A percentile compares a stretch with the other conserved stretches of the same genome.
Evolutionary conservation across 805 yeast genomes (phyloP).

Genomic region (Lipomyces mesembrius): DNA sequence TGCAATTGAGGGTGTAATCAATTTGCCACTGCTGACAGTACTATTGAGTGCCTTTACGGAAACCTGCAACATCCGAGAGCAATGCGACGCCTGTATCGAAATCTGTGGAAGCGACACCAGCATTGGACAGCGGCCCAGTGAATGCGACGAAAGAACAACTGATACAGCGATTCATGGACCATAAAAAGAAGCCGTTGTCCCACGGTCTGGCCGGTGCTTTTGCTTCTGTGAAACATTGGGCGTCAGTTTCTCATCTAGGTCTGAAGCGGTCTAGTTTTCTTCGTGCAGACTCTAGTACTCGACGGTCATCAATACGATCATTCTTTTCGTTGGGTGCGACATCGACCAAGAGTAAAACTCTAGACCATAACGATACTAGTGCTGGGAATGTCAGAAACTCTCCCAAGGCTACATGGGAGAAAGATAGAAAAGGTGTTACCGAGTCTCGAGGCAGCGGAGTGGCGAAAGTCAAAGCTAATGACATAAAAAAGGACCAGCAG

Average conservation of each 20-base stretch:
- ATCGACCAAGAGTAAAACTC: background rate
- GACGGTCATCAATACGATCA: background rate
- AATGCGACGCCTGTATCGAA: background rate
- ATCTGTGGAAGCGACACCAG: background rate
- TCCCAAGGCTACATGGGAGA: background rate
- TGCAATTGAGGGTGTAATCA: background rate
- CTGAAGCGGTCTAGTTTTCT: background rate
- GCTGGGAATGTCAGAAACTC: background rate
- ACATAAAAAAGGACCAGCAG: background rate
- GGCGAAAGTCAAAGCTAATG: background rate
- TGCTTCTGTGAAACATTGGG: slow-evolving; percentile 15
- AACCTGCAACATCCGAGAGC: slow-evolving; percentile 5
- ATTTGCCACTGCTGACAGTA: background rate
- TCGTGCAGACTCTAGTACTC: background rate
- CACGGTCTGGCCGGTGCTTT: slow-evolving; percentile 8
- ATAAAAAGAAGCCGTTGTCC: background rate
- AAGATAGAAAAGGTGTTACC: background rate
- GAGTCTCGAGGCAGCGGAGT: background rate
- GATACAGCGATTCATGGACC: slow-evolving; percentile 1
- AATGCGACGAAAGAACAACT: background rate
- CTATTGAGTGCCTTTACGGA: slow-evolving; percentile 5
- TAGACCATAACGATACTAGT: background rate
- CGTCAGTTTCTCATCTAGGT: slow-evolving; percentile 1
- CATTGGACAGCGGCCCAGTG: background rate
- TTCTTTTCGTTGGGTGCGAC: background rate